Evolutionary conservation across 73 alveolate genomes (phyloP).

Genomic region (Uronychia binucleata): DNA sequence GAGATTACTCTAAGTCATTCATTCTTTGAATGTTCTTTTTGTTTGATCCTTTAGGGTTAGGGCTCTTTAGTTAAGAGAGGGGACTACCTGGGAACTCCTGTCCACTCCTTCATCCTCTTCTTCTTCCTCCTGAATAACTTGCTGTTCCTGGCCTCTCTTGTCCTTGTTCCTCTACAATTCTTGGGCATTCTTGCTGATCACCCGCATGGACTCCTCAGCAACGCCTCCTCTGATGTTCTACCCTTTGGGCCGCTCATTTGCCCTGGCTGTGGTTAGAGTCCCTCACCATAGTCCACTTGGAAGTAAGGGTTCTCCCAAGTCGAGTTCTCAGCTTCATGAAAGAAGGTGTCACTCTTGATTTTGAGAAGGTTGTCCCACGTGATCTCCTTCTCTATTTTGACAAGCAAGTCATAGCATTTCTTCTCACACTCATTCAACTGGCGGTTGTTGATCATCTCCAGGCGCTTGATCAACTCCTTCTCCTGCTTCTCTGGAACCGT

Average conservation of each 20-base stretch:
- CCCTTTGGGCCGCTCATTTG: constrained; percentile 19
- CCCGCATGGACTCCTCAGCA: constrained; percentile 30
- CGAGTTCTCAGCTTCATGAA: constrained; percentile 30
- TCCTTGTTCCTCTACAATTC: constrained; percentile 11
- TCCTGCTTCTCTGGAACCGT: constrained; percentile 14
- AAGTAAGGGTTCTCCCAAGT: constrained; percentile 38
- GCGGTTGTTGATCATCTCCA: constrained; percentile 13
- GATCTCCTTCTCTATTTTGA: constrained; percentile 61
- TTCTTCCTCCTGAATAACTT: constrained; percentile 14
- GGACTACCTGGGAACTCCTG: constrained; percentile 6
- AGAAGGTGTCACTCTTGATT: constrained; percentile 44
- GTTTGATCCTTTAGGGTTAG: constrained; percentile 8
- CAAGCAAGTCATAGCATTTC: constrained; percentile 57
- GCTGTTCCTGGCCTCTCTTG: constrained; percentile 8
- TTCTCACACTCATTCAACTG: constrained; percentile 36
- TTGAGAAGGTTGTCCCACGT: constrained; percentile 61
- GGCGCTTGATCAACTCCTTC: constrained; percentile 16
- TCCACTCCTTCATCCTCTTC: constrained; percentile 23
- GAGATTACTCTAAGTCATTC: constrained; percentile 12
- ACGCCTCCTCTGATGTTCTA: constrained; percentile 1
- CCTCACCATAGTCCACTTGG: constrained; percentile 21
- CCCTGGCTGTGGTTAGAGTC: constrained; percentile 13
- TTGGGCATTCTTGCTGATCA: constrained; percentile 21
- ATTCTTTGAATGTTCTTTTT: constrained; percentile 22
- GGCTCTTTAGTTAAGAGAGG: neutral